phyloP scores from a whole-genome alignment of 2,329 filamentous ascomycete species.

The Bipolaris gigantea region DNA sequence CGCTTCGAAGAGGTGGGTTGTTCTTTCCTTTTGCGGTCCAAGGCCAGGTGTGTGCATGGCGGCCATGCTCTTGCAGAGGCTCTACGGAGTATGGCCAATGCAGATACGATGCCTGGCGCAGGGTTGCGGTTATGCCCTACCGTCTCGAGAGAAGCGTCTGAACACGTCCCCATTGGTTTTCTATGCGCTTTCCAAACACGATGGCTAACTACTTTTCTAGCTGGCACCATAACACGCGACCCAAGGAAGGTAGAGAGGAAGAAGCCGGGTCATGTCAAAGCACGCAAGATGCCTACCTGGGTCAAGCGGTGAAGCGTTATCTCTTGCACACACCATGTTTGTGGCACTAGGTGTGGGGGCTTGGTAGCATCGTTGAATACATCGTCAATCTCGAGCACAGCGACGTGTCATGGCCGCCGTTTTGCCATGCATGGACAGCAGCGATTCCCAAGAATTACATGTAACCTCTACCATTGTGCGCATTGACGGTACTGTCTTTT shows the following conservation, averaged over 20 bases:
- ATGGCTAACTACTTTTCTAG: constrained; percentile 59
- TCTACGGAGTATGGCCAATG: constrained; percentile 1
- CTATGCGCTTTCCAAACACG: constrained; percentile 12
- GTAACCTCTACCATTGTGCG: not conserved
- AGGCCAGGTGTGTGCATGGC: constrained; percentile 1
- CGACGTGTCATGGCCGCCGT: not conserved
- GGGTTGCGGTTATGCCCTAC: constrained; percentile 6
- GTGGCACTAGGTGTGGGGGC: constrained; percentile 11
- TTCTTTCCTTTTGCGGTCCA: constrained; percentile 1
- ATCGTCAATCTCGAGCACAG: constrained; percentile 1
- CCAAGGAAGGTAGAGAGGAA: constrained; percentile 93
- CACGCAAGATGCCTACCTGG: constrained; percentile 97
- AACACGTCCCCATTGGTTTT: constrained; percentile 7
- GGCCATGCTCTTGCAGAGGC: constrained; percentile 1
- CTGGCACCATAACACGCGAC: constrained; percentile 90
- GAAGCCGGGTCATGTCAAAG: constrained; percentile 95
- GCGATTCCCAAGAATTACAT: not conserved
- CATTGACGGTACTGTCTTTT: not conserved
- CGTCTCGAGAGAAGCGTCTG: constrained; percentile 9
- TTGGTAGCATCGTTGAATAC: constrained; percentile 21
- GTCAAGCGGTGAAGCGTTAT: constrained; percentile 69
- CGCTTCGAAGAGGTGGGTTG: constrained; percentile 80
- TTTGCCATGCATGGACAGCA: not conserved
- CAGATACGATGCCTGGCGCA: constrained; percentile 2
- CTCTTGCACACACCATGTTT: constrained; percentile 33